Conservation (phyloP, 202 grass and related monocot species). For the Zizania palustris region DNA sequence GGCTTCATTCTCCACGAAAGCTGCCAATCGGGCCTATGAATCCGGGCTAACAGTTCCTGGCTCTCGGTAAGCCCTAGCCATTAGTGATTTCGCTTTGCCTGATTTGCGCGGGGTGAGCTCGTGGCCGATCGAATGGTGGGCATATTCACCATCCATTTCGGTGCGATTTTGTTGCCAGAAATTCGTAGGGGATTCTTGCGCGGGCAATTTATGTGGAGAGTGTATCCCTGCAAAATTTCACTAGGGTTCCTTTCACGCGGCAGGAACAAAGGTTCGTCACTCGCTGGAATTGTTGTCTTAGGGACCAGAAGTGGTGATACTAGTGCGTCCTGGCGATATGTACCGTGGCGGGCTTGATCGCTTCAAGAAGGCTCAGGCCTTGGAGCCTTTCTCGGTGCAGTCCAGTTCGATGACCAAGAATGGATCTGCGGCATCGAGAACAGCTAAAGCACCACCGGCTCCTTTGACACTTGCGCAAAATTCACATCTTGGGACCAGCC, state of each 20-base stretch:
- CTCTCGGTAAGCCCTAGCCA: background rate
- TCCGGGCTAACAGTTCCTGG: background rate
- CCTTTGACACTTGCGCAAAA: slow-evolving; percentile 31
- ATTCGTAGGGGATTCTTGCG: slow-evolving; percentile 12
- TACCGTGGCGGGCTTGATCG: slow-evolving; percentile 83
- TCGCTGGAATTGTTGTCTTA: slow-evolving; percentile 3
- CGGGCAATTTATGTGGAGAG: background rate
- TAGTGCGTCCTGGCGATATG: slow-evolving; percentile 46
- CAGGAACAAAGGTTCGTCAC: slow-evolving; percentile 13
- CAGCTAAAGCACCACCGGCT: slow-evolving; percentile 16
- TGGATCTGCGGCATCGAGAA: slow-evolving; percentile 23
- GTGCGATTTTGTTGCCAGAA: background rate
- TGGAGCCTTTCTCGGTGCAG: slow-evolving; percentile 78
- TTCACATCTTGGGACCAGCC: slow-evolving; percentile 22
- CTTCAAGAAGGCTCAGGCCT: slow-evolving; percentile 91
- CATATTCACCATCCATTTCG: background rate
- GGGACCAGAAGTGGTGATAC: background rate
- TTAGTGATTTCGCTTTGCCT: background rate
- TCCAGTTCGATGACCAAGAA: slow-evolving; percentile 47
- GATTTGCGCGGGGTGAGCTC: background rate
- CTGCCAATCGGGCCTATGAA: background rate
- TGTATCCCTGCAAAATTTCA: background rate
- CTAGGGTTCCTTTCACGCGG: background rate
- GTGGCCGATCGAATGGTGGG: background rate
- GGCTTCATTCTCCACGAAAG: background rate